Evolutionary conservation across 2,329 filamentous ascomycete genomes (phyloP).

Genomic region (Colletotrichum nymphaeae): DNA sequence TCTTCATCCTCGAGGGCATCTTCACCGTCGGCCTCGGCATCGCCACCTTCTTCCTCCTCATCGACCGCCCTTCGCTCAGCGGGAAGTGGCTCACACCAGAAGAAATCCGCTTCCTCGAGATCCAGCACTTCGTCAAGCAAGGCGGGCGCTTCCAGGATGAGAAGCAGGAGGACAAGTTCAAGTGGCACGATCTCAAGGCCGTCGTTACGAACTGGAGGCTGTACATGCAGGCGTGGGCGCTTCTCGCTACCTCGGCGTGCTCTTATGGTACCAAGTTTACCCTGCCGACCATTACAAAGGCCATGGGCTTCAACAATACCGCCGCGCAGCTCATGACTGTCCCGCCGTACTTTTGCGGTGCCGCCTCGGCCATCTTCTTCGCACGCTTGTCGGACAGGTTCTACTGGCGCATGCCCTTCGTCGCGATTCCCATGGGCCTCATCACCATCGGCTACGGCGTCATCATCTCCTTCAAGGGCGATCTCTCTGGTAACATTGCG

Average conservation of each 20-base stretch:
- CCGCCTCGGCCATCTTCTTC: conserved; percentile 70
- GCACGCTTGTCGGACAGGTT: conserved; percentile 76
- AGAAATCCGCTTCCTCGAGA: conserved; percentile 47
- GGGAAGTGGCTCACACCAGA: conserved; percentile 47
- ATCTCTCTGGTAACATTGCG: conserved; percentile 51
- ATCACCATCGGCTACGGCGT: conserved; percentile 70
- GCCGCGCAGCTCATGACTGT: conserved; percentile 63
- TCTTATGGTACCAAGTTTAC: conserved; percentile 40
- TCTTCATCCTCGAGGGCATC: conserved; percentile 53
- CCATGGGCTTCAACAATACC: conserved; percentile 38
- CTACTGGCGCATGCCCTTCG: conserved; percentile 72
- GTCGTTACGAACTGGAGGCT: conserved; percentile 45
- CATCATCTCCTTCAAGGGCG: conserved; percentile 69
- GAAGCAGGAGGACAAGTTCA: conserved; percentile 35
- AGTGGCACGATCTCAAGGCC: conserved; percentile 41
- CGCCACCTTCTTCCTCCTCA: conserved; percentile 52
- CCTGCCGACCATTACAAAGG: conserved; percentile 38
- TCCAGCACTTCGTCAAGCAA: conserved; percentile 46
- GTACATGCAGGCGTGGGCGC: conserved; percentile 43
- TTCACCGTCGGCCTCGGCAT: conserved; percentile 54
- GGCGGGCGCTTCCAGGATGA: conserved; percentile 41
- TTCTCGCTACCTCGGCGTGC: conserved; percentile 41
- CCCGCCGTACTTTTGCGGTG: conserved; percentile 70
- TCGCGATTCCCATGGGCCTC: conserved; percentile 69
- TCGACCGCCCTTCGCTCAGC: conserved; percentile 51